phyloP scores from a whole-genome alignment of 345 rosid species.

The Linum trigynum region DNA sequence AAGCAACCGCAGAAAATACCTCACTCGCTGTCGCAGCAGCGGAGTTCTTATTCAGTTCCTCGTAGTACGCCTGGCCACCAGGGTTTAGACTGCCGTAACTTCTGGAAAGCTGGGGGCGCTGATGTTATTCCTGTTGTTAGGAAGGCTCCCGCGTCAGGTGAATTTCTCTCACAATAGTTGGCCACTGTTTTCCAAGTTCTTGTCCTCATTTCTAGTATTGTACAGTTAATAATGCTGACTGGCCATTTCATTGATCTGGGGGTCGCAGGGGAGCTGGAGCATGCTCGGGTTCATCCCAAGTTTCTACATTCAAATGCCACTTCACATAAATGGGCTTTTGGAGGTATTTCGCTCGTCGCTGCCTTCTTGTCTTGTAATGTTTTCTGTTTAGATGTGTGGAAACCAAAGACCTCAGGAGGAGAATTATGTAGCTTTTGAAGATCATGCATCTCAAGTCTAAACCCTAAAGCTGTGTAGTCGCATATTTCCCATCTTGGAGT shows the following conservation, averaged over 20 bases:
- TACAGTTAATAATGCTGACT: not conserved
- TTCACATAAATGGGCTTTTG: conserved; percentile 99
- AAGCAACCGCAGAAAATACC: conserved; percentile 7
- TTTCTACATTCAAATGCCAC: conserved; percentile 98
- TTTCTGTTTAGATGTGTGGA: not conserved
- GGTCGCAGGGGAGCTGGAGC: conserved; percentile 53
- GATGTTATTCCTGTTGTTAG: conserved; percentile 19
- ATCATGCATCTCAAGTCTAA: too few relatives aligned
- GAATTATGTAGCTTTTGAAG: not conserved
- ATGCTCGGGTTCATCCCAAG: conserved; percentile 91
- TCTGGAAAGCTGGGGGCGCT: conserved; percentile 78
- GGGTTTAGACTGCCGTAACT: conserved; percentile 48
- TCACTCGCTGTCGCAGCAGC: conserved; percentile 3
- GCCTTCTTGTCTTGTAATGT: not conserved
- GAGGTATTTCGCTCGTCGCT: conserved; percentile 36
- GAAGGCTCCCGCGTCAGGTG: conserved; percentile 21
- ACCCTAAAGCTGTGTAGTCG: not conserved
- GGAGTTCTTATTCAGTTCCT: conserved; percentile 9
- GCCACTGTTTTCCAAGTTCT: not conserved
- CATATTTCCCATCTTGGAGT: too few relatives aligned
- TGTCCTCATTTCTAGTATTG: not conserved
- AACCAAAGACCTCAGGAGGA: not conserved
- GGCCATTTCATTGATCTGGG: not conserved
- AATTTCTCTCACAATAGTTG: not conserved
- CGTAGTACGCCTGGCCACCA: conserved; percentile 17